Percentiles rank a stretch among this genome's conserved stretches.
These are phyloP conservation scores for Huiozyma naganishii DNA, from an alignment of 805 yeast genomes.

Conservation along the genomic window DNA sequence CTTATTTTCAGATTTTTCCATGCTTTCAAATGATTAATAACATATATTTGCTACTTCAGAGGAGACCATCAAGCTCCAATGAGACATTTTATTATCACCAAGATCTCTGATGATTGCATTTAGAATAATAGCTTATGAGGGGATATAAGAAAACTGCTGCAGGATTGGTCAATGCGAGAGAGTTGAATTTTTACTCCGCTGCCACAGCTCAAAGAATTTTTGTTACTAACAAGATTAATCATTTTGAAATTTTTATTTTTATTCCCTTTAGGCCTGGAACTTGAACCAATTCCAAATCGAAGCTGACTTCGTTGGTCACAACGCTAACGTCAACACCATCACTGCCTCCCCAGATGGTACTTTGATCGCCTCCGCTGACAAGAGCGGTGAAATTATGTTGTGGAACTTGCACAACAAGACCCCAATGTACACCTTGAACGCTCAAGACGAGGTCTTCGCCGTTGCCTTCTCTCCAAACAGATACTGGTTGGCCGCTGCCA, in stretches of 20 bases:
- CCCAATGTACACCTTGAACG: conserved; percentile 85
- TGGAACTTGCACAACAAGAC: conserved; percentile 88
- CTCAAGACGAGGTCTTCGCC: conserved; percentile 95
- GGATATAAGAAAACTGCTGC: not conserved
- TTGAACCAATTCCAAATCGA: conserved; percentile 69
- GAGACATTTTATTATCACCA: conserved; percentile 96
- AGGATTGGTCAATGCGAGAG: too few relatives aligned
- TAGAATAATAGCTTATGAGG: not conserved
- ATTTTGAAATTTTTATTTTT: not conserved
- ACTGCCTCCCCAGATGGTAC: conserved; percentile 99
- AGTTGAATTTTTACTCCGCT: too few relatives aligned
- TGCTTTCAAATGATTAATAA: conserved; percentile 52
- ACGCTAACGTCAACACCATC: conserved; percentile 94
- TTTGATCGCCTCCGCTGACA: conserved; percentile 98
- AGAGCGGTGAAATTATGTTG: conserved; percentile 96
- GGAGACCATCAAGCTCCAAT: conserved; percentile 56
- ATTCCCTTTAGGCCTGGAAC: conserved; percentile 74
- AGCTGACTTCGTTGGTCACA: conserved; percentile 98
- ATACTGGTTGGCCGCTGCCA: conserved; percentile 99
- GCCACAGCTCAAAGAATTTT: not conserved
- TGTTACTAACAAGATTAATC: conserved; percentile 2
- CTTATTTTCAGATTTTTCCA: not conserved
- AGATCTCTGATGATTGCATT: conserved; percentile 76
- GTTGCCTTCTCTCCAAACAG: conserved; percentile 99
- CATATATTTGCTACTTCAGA: conserved; percentile 99